Evolutionary conservation across 352 stramenopile species (phyloP).

Genomic region (Phytophthora capsici): DNA sequence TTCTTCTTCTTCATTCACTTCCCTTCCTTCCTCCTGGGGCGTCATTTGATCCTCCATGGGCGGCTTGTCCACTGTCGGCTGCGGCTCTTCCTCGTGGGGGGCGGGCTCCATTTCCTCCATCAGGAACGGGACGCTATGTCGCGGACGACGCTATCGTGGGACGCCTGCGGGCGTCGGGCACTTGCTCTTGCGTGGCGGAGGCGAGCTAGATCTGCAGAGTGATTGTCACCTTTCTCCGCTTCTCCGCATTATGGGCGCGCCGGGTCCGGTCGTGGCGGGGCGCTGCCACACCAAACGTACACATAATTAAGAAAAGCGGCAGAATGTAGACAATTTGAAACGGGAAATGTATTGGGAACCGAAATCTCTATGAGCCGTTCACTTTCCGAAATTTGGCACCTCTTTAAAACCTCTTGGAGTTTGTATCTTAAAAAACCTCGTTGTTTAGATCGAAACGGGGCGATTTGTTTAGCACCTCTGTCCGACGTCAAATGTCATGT

Average conservation of each 20-base stretch:
- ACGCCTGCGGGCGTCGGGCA: conserved; percentile 11
- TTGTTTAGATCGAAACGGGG: conserved; percentile 19
- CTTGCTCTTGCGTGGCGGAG: conserved; percentile 23
- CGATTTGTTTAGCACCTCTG: conserved; percentile 13
- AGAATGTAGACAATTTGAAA: too few relatives aligned
- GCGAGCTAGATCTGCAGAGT: conserved; percentile 34
- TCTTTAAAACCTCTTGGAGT: conserved; percentile 23
- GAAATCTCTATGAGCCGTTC: too few relatives aligned
- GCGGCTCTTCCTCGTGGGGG: conserved; percentile 20
- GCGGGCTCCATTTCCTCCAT: conserved; percentile 36
- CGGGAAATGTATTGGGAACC: too few relatives aligned
- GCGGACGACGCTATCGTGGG: conserved; percentile 1
- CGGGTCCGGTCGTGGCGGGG: conserved; percentile 12
- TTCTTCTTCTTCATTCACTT: conserved; percentile 1
- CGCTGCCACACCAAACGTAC: background rate
- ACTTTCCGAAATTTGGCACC: too few relatives aligned
- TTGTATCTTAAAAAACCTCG: conserved; percentile 35
- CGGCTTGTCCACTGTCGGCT: conserved; percentile 6
- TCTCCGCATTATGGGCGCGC: conserved; percentile 37
- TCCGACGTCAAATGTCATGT: conserved; percentile 17
- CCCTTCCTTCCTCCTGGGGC: background rate
- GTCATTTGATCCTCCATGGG: too few relatives aligned
- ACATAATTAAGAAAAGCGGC: background rate
- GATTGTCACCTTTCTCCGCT: conserved; percentile 41
- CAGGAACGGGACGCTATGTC: background rate